Conservation (phyloP, 352 stramenopile genomes). For the Globisporangium sylvaticum region DNA sequence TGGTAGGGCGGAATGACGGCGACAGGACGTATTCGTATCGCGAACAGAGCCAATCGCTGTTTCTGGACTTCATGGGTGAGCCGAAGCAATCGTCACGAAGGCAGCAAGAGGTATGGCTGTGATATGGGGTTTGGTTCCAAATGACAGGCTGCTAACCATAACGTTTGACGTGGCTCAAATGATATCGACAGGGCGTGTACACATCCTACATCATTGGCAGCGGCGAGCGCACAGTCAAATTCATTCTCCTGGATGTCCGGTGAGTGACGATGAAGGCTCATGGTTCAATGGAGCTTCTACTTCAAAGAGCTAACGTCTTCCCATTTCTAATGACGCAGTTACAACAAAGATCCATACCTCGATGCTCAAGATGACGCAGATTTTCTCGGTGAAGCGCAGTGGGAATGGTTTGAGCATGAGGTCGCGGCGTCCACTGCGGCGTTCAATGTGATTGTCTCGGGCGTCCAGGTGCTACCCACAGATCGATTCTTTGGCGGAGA, state of each 20-base stretch:
- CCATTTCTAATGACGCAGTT: conserved; percentile 26
- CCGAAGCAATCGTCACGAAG: conserved; percentile 60
- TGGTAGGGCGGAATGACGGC: conserved; percentile 54
- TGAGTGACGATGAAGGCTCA: conserved; percentile 4
- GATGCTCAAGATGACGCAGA: conserved; percentile 44
- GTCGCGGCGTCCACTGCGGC: conserved; percentile 72
- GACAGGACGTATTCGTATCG: conserved; percentile 67
- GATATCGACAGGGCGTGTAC: conserved; percentile 59
- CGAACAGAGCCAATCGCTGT: conserved; percentile 70
- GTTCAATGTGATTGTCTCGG: conserved; percentile 92
- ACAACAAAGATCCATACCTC: conserved; percentile 74
- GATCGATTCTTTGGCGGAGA: conserved; percentile 81
- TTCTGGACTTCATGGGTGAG: conserved; percentile 81
- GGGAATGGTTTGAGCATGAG: conserved; percentile 80
- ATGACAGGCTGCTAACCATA: no score
- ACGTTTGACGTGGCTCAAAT: neutral
- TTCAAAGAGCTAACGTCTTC: neutral
- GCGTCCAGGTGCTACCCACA: conserved; percentile 84
- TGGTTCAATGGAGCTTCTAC: neutral
- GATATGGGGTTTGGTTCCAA: neutral
- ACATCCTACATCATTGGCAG: conserved; percentile 64
- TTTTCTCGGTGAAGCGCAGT: conserved; percentile 74
- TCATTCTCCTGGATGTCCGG: conserved; percentile 82
- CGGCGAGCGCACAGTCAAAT: conserved; percentile 62
- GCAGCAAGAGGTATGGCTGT: conserved; percentile 46